Percentiles rank a stretch among this genome's conserved stretches.
These are phyloP conservation scores for Reticulascus tulasneorum DNA, from an alignment of 2,329 filamentous ascomycete species.

Conservation along the genomic window DNA sequence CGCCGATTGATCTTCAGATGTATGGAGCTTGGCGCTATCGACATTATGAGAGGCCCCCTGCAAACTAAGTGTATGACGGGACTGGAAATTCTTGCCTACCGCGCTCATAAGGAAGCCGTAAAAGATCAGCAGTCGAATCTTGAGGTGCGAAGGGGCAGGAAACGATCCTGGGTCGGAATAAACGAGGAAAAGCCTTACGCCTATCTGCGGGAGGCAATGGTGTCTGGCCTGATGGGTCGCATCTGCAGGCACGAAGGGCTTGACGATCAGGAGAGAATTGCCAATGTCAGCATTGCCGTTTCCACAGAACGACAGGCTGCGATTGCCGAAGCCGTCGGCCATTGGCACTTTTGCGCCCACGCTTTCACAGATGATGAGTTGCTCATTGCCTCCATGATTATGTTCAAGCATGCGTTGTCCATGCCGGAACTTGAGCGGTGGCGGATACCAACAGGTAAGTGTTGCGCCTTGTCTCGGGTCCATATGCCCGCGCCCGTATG, in stretches of 20 bases:
- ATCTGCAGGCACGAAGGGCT: slow-evolving; percentile 69
- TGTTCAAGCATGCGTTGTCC: slow-evolving; percentile 82
- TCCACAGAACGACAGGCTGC: slow-evolving; percentile 59
- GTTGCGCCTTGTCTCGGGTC: slow-evolving; percentile 10
- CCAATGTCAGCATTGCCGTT: slow-evolving; percentile 64
- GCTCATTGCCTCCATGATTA: slow-evolving; percentile 76
- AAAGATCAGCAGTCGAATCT: slow-evolving; percentile 70
- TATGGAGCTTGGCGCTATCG: slow-evolving; percentile 79
- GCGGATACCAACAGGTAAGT: slow-evolving; percentile 72
- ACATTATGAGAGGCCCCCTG: slow-evolving; percentile 79
- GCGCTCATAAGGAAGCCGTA: slow-evolving; percentile 70
- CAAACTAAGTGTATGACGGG: slow-evolving; percentile 69
- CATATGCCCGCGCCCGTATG: slow-evolving; percentile 16
- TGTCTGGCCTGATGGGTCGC: slow-evolving; percentile 82
- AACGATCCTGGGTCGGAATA: slow-evolving; percentile 88
- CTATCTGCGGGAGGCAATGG: slow-evolving; percentile 89
- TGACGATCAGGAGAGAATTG: slow-evolving; percentile 59
- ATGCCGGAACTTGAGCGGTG: slow-evolving; percentile 79
- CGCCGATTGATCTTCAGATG: slow-evolving; percentile 61
- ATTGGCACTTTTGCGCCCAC: slow-evolving; percentile 88
- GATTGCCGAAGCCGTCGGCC: slow-evolving; percentile 66
- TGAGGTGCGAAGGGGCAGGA: slow-evolving; percentile 69
- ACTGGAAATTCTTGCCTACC: slow-evolving; percentile 79
- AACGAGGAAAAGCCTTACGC: slow-evolving; percentile 82
- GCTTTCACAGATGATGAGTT: slow-evolving; percentile 88